Evolutionary conservation across 345 rosid species (phyloP).

Genomic region (Bruguiera sexangula): DNA sequence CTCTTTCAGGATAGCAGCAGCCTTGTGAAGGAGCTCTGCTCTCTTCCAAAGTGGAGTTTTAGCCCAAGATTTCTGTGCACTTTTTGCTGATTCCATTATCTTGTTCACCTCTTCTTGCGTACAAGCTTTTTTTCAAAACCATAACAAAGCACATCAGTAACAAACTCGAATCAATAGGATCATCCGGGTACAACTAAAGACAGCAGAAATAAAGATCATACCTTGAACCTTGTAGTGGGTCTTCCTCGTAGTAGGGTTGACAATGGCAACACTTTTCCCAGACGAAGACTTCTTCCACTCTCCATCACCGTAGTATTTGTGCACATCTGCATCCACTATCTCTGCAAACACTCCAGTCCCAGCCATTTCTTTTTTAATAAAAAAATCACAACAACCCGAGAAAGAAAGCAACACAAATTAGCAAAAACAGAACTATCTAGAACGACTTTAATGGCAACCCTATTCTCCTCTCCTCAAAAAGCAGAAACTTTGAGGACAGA

Average conservation of each 20-base stretch:
- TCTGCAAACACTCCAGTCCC: constrained; percentile 73
- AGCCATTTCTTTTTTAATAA: constrained; percentile 43
- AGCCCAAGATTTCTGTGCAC: constrained; percentile 86
- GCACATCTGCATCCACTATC: constrained; percentile 67
- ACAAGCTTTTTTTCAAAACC: constrained; percentile 48
- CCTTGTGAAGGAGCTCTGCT: constrained; percentile 92
- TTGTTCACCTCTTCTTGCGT: constrained; percentile 93
- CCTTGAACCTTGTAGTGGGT: constrained; percentile 94
- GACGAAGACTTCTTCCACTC: constrained; percentile 84
- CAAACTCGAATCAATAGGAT: background rate
- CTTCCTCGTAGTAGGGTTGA: constrained; percentile 77
- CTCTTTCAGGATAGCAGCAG: constrained; percentile 81
- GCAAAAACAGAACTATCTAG: background rate
- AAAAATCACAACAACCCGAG: background rate
- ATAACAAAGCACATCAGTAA: background rate
- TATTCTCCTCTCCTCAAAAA: background rate
- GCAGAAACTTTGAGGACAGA: background rate
- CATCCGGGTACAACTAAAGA: background rate
- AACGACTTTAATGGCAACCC: background rate
- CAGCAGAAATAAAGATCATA: constrained; percentile 6
- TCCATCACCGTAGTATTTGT: constrained; percentile 72
- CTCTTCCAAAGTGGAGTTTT: constrained; percentile 97
- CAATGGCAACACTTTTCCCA: constrained; percentile 67
- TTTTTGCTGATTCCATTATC: constrained; percentile 72
- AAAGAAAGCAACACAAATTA: background rate